These are phyloP conservation scores for Ogataea trehalophila DNA, from an alignment of 805 yeast genomes.

Conservation along the genomic window DNA sequence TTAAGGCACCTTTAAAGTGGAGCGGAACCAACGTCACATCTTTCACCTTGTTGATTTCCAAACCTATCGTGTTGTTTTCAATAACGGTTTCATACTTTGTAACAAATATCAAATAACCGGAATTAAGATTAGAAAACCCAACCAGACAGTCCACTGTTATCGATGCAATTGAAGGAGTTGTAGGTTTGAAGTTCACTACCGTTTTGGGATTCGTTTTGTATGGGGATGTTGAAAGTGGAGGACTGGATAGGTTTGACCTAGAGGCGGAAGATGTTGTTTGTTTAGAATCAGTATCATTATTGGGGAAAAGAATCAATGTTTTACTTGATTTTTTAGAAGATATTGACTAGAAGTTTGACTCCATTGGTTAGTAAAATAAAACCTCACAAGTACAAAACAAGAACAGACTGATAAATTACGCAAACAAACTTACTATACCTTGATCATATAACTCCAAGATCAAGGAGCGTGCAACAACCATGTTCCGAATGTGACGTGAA, in stretches of 20 bases:
- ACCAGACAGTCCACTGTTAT: conserved; percentile 4
- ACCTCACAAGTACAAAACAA: background rate
- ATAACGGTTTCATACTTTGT: conserved; percentile 5
- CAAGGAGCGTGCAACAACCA: background rate
- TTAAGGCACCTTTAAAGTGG: conserved; percentile 7
- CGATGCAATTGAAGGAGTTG: background rate
- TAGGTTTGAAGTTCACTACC: background rate
- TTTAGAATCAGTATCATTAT: background rate
- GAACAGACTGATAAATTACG: background rate
- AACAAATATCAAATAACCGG: conserved; percentile 18
- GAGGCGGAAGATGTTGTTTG: background rate
- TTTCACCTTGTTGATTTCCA: conserved; percentile 9
- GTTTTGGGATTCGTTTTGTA: background rate
- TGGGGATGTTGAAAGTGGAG: background rate
- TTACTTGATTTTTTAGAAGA: background rate
- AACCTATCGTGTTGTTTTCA: background rate
- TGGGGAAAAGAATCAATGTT: background rate
- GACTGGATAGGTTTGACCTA: background rate
- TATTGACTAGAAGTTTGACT: background rate
- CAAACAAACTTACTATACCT: conserved; percentile 5
- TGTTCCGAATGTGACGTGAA: no score
- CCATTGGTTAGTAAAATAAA: background rate
- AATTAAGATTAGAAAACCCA: conserved; percentile 12
- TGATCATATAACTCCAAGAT: conserved; percentile 3
- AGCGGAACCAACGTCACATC: conserved; percentile 18